Evolutionary conservation across 257 asterid species (phyloP), one percentile per base, ranked within the genome.

Genomic region (Solanum verrucosum): DNA sequence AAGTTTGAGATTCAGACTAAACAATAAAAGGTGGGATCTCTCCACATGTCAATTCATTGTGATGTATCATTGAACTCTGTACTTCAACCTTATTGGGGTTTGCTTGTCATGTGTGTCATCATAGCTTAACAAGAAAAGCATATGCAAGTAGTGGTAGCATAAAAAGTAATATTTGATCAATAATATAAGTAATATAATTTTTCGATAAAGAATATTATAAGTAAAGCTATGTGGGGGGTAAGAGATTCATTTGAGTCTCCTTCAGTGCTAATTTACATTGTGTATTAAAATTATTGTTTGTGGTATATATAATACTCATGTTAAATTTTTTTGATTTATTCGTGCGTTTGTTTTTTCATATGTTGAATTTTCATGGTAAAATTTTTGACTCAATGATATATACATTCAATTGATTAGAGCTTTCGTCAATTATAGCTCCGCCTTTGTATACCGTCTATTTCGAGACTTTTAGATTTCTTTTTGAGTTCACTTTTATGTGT

Each of bases 21-120:
- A 56, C 65, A 20, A 56, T 56, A 56, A 56, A 56, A n/a, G 16
- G 29, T 63, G 31, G 33, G 33, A 23, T 63, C 16, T 10, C 71
- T 63, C 71, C 31, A 63, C 71, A 63, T 63, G 72, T 65, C 72
- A 65, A 65, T n/a, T 65, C 16, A 63, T n/a, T n/a, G 72, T n/a
- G 33, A 65, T 65, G 33, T n/a, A n/a, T 65, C 72, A 65, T 65
- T 65, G 72, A n/a, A 65, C 72, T n/a, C 72, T 65, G 33, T 10
- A 65, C 33, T 60, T 63, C 72, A 65, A 65, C 33, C 27, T 59
- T 59, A 21, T 59, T 59, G 12, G 68, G 68, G 13, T 59, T 35
- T 59, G n/a, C 27, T 3, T 59, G 13, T 65, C 72, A n/a, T 65
- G 72, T n/a, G 72, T 65, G 33, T n/a, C 72, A 65, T 65, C 72